These are phyloP conservation scores for Amanita rimosa DNA, from an alignment of 768 basidiomycete genomes.

Conservation along the genomic window DNA sequence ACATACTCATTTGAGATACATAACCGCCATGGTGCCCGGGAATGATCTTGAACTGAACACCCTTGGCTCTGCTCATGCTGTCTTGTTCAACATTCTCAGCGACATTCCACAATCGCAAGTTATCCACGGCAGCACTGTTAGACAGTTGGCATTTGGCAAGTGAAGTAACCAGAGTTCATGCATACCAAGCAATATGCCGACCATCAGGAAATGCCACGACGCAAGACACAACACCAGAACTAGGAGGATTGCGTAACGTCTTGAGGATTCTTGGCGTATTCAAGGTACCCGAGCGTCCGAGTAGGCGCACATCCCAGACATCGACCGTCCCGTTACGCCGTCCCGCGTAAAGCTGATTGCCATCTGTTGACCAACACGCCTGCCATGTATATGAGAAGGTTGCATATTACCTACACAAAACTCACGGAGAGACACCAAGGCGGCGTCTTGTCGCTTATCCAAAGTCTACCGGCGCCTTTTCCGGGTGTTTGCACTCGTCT, in stretches of 20 bases:
- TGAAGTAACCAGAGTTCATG: conserved; percentile 9
- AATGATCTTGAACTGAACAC: conserved; percentile 88
- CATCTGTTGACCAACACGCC: conserved; percentile 93
- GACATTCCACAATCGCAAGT: conserved; percentile 89
- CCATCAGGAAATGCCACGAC: conserved; percentile 88
- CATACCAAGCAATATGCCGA: conserved; percentile 84
- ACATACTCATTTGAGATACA: conserved; percentile 79
- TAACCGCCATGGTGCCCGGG: conserved; percentile 94
- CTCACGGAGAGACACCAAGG: conserved; percentile 94
- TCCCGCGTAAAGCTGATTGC: conserved; percentile 82
- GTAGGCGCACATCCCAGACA: conserved; percentile 86
- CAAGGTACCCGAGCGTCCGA: conserved; percentile 50
- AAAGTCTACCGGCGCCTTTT: conserved; percentile 70
- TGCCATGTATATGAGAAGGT: conserved; percentile 18
- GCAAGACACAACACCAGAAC: conserved; percentile 87
- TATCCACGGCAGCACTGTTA: conserved; percentile 80
- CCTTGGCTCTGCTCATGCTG: conserved; percentile 44
- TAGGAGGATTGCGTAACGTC: conserved; percentile 75
- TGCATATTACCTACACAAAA: conserved; percentile 8
- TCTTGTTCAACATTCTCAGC: conserved; percentile 66
- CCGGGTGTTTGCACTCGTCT: conserved; percentile 55
- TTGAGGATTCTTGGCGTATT: conserved; percentile 71
- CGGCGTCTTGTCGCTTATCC: conserved; percentile 86
- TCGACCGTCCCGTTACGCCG: conserved; percentile 85
- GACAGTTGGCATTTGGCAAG: conserved; percentile 4